Conservation (phyloP, 1,284 basidiomycete species). For the Ceratobasidium sp. region DNA sequence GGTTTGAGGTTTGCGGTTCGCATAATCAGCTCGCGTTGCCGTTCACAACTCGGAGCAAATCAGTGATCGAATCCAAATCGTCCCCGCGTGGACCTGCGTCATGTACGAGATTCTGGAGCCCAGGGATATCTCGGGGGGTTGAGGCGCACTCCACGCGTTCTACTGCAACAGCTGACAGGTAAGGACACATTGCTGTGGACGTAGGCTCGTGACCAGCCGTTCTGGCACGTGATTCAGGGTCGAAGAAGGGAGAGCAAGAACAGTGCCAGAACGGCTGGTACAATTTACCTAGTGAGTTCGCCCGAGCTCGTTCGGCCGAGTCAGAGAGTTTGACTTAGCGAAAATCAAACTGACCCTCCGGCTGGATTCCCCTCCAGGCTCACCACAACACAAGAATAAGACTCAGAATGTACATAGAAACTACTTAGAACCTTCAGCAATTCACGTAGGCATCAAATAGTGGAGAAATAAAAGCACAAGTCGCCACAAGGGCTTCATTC, state of each 20-base stretch:
- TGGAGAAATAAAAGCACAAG: background rate
- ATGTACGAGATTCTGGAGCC: too few relatives aligned
- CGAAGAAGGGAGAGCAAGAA: background rate
- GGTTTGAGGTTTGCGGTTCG: too few relatives aligned
- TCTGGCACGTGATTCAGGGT: constrained; percentile 6
- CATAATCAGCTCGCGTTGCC: too few relatives aligned
- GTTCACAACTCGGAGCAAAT: too few relatives aligned
- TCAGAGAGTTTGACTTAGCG: background rate
- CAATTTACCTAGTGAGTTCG: background rate
- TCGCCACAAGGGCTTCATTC: background rate
- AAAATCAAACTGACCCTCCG: background rate
- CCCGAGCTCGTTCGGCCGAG: background rate
- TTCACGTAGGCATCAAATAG: background rate
- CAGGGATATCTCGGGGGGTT: too few relatives aligned
- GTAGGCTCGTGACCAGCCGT: constrained; percentile 28
- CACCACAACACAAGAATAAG: background rate
- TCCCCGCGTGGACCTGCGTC: too few relatives aligned
- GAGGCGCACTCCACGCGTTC: too few relatives aligned
- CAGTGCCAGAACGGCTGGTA: constrained; percentile 4
- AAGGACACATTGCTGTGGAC: too few relatives aligned
- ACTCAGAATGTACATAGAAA: background rate
- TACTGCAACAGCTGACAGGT: too few relatives aligned
- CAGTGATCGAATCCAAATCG: too few relatives aligned
- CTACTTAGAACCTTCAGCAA: background rate
- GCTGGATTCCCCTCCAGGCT: background rate